A percentile compares a stretch with the other conserved stretches of the same genome.
These are phyloP conservation scores for Talaromyces atroroseus DNA, from an alignment of 2,329 filamentous ascomycete species.

Conservation along the genomic window DNA sequence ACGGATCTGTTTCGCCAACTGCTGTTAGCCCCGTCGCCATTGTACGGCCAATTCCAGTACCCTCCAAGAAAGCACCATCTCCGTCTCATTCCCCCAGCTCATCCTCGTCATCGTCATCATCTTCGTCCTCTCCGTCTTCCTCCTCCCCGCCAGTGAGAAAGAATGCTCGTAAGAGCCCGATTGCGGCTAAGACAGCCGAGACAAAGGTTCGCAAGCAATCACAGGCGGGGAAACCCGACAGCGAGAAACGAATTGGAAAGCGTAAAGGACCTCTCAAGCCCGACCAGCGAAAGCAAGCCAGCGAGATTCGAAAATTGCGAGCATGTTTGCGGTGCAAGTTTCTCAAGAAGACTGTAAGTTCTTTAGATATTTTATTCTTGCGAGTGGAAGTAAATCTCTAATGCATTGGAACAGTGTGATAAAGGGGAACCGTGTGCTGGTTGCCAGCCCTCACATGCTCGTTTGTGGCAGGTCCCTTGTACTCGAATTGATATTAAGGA, in stretches of 20 bases:
- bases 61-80: constrained; percentile 44
- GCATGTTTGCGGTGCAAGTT: constrained; percentile 96
- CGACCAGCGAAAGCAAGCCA: constrained; percentile 92
- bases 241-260: constrained; percentile 89
- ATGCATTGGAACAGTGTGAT: constrained; percentile 56
- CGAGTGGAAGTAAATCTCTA: constrained; percentile 4
- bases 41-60: constrained; percentile 59
- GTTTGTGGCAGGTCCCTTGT: constrained; percentile 95
- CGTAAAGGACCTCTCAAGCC: constrained; percentile 84
- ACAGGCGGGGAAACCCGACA: constrained; percentile 72
- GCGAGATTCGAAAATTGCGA: constrained; percentile 90
- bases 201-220: constrained; percentile 71
- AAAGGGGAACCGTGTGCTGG: constrained; percentile 94
- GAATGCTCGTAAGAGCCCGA: constrained; percentile 65
- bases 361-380: neutral
- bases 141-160: constrained; percentile 64
- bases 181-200: constrained; percentile 74
- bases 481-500: constrained; percentile 98
- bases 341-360: constrained; percentile 77
- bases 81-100: constrained; percentile 56
- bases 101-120: constrained; percentile 54
- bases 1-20: constrained; percentile 39
- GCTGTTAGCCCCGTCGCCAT: constrained; percentile 63
- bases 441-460: constrained; percentile 90
- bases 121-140: constrained; percentile 55